Conservation (phyloP, 169 alveolate species). For the Plasmodium inui region DNA sequence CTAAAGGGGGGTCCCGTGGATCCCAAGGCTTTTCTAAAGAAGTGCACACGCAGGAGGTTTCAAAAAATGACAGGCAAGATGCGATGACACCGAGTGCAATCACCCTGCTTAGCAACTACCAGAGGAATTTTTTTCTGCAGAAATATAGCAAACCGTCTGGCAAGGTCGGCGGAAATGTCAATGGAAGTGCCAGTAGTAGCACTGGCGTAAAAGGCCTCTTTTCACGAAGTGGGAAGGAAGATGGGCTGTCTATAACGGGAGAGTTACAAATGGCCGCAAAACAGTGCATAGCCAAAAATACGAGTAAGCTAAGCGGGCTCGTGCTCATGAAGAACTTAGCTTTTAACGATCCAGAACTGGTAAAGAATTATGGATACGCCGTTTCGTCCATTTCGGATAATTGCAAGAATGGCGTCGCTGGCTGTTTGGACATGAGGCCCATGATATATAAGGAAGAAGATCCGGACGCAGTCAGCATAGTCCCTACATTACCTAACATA, state of each 20-base stretch:
- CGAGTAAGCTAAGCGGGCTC: constrained; percentile 6
- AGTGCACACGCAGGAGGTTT: background rate
- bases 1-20: background rate
- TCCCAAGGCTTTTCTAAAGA: background rate
- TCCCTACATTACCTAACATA: constrained; percentile 17
- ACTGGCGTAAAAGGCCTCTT: constrained; percentile 1
- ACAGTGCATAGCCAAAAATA: constrained; percentile 11
- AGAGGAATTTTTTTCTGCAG: constrained; percentile 9
- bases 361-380: constrained; percentile 14
- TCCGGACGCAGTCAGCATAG: background rate
- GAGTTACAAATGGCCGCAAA: constrained; percentile 19
- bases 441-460: constrained; percentile 17
- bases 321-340: constrained; percentile 27
- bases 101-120: constrained; percentile 28
- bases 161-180: background rate
- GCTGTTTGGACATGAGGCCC: constrained; percentile 38
- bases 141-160: background rate
- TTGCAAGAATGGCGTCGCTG: background rate
- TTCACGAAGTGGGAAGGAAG: background rate
- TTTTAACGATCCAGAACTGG: constrained; percentile 4
- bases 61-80: background rate
- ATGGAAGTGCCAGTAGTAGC: background rate
- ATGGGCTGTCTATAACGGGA: constrained; percentile 1
- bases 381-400: background rate
- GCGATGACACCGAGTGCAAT: background rate